These are phyloP conservation scores for Brassica juncea DNA, from an alignment of 345 rosid genomes.

Conservation along the genomic window DNA sequence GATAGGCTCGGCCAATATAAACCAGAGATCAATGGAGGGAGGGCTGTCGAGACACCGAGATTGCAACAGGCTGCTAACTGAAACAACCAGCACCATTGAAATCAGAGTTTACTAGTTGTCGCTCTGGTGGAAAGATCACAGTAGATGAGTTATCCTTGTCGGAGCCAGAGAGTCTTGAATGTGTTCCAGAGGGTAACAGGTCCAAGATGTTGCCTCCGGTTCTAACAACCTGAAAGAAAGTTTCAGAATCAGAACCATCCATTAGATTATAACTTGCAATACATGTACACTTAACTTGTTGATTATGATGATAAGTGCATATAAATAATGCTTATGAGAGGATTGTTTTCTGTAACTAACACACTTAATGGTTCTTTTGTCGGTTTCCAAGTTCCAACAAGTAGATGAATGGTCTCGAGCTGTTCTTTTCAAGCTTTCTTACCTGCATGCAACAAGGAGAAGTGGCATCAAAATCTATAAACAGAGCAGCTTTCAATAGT, in stretches of 20 bases:
- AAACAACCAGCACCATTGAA: constrained; percentile 28
- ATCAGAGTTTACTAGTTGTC: constrained; percentile 61
- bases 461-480: constrained; percentile 25
- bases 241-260: neutral
- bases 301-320: neutral
- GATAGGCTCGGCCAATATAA: too few relatives aligned
- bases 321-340: neutral
- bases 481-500: constrained; percentile 2
- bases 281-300: constrained; percentile 14
- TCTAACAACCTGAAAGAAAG: constrained; percentile 39
- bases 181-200: constrained; percentile 62
- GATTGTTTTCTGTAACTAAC: neutral
- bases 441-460: constrained; percentile 31
- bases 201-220: constrained; percentile 58
- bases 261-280: constrained; percentile 18
- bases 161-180: constrained; percentile 59
- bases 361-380: constrained; percentile 14
- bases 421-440: constrained; percentile 14
- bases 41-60: constrained; percentile 80
- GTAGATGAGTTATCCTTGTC: constrained; percentile 34
- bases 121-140: constrained; percentile 53
- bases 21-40: constrained; percentile 90
- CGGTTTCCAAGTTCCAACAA: neutral
- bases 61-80: constrained; percentile 66
- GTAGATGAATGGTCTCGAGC: neutral